Percentiles rank a stretch among this genome's conserved stretches.
Evolutionary conservation across 306 rosid genomes (phyloP).

Genomic region (Alnus rubra): DNA sequence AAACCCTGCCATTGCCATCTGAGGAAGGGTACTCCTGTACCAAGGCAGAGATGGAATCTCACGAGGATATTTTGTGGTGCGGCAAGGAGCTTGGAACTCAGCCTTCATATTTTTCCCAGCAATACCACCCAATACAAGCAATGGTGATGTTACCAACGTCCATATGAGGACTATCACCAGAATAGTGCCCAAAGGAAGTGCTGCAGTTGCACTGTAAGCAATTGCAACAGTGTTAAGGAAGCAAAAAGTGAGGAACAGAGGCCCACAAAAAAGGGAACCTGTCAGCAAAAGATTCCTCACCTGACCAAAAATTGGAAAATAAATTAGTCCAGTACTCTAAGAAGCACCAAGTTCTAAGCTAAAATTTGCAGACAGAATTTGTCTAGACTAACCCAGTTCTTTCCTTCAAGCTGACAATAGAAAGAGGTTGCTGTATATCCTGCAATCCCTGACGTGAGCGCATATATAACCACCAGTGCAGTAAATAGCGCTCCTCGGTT

Average conservation of each 20-base stretch:
- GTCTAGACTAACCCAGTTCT: constrained; percentile 67
- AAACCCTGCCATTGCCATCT: constrained; percentile 99
- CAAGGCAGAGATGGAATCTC: constrained; percentile 91
- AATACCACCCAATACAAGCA: constrained; percentile 95
- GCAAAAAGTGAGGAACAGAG: constrained; percentile 89
- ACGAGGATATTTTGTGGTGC: constrained; percentile 92
- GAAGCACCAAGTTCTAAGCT: neutral
- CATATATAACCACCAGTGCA: constrained; percentile 89
- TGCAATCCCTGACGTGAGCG: constrained; percentile 95
- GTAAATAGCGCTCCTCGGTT: constrained; percentile 96
- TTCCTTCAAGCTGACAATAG: constrained; percentile 93
- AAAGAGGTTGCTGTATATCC: constrained; percentile 90
- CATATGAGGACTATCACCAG: constrained; percentile 91
- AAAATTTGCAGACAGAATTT: constrained; percentile 13
- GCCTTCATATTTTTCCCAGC: constrained; percentile 91
- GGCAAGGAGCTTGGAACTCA: constrained; percentile 93
- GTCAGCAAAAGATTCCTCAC: constrained; percentile 90
- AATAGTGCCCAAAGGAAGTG: constrained; percentile 95
- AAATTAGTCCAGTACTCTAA: constrained; percentile 15
- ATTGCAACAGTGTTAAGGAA: constrained; percentile 97
- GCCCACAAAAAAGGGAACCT: constrained; percentile 97
- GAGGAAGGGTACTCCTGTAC: constrained; percentile 89
- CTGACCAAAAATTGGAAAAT: constrained; percentile 48
- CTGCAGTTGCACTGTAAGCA: constrained; percentile 91
- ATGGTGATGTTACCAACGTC: constrained; percentile 90